Evolutionary conservation across 768 basidiomycete species (phyloP), one percentile per base, ranked within the genome.

Genomic region (Goffeauzyma gilvescens): DNA sequence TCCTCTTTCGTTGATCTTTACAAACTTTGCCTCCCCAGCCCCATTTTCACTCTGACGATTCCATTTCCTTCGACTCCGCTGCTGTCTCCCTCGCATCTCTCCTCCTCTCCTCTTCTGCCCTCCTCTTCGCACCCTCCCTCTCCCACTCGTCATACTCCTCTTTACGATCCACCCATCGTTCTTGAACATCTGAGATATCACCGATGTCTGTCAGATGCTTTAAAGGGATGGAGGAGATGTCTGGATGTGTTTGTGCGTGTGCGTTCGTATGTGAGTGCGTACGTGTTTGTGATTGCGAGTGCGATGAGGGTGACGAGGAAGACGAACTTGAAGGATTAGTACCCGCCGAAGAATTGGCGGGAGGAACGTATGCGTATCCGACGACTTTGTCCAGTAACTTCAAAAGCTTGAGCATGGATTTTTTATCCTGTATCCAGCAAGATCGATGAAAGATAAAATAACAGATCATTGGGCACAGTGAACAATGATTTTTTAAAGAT

Each of bases 401-500:
- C 6, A 79, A 77, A 1, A 98, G 72, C 46, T 85, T 75, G 3
- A 95, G 66, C 90, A 98, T 98, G 4, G 86, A 93, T 40, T 75
- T 67, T 62, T 93, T 95, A 64, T 98, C 90, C 81, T 87, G 55
- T 13, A 7, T 10, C n/a, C n/a, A 24, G 6, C 12, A 20, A n/a
- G 10, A 1, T 28, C n/a, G n/a, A n/a, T n/a, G n/a, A n/a, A n/a
- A n/a, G n/a, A n/a, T n/a, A n/a, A n/a, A n/a, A n/a, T n/a, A n/a
- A n/a, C n/a, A n/a, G n/a, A n/a, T n/a, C n/a, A n/a, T n/a, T n/a
- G n/a, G n/a, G n/a, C n/a, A n/a, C n/a, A n/a, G n/a, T n/a, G n/a
- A n/a, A n/a, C n/a, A n/a, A 98, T 98, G 4, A 86, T 90, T 40
- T 75, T 67, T 62, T 93, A 93, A 64, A 96, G 89, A 81, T 87